phyloP scores from a whole-genome alignment of 257 asterid genomes.

The Solanum lycopersicoides region DNA sequence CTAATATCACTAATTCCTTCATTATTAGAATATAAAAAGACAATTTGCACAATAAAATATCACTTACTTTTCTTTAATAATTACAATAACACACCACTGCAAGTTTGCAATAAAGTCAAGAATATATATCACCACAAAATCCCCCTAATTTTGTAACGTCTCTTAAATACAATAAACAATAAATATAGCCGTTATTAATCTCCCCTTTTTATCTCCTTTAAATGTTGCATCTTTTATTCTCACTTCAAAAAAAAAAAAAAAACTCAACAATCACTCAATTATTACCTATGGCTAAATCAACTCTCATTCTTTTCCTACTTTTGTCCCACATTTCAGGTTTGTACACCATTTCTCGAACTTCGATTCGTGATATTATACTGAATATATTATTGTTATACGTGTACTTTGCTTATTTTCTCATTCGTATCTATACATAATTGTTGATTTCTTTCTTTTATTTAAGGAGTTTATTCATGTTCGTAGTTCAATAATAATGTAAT shows the following conservation, averaged over 20 bases:
- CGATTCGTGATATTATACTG: too few relatives aligned
- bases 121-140: not conserved
- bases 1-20: not conserved
- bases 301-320: not conserved
- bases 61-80: not conserved
- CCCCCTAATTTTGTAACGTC: not conserved
- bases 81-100: not conserved
- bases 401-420: not conserved
- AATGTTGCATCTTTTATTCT: not conserved
- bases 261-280: not conserved
- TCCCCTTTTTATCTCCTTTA: not conserved
- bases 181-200: not conserved
- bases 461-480: not conserved
- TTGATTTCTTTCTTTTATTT: not conserved
- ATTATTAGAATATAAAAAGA: not conserved
- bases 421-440: not conserved
- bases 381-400: too few relatives aligned
- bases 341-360: not conserved
- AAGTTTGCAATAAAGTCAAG: not conserved
- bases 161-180: not conserved
- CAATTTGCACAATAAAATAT: not conserved
- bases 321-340: not conserved
- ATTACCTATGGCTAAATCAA: not conserved
- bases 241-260: not conserved
- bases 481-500: too few relatives aligned